Percentiles rank a stretch among this genome's conserved stretches.
phyloP scores from a whole-genome alignment of 2,329 filamentous ascomycete species.

The Pseudogymnoascus sp. region DNA sequence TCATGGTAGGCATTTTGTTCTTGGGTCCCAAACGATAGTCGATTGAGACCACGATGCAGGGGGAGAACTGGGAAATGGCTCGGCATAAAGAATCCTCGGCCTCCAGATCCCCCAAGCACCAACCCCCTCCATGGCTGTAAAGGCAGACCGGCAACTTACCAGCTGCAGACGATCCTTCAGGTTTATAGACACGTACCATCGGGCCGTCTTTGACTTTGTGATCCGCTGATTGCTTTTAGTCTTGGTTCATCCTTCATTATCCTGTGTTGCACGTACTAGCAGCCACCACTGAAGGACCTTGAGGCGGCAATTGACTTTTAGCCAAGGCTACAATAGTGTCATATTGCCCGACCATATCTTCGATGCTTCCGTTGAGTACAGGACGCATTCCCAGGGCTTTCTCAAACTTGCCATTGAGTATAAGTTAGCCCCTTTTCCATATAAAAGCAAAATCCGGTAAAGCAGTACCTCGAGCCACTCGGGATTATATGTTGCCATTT shows the following conservation, averaged over 20 bases:
- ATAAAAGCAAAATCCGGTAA: not conserved
- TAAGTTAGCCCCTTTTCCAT: not conserved
- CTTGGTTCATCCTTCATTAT: not conserved
- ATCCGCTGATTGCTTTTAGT: not conserved
- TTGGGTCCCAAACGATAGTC: slow-evolving; percentile 28
- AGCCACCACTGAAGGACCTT: slow-evolving; percentile 18
- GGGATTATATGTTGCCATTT: slow-evolving; percentile 19
- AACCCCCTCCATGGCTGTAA: slow-evolving; percentile 35
- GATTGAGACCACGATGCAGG: slow-evolving; percentile 32
- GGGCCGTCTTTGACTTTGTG: not conserved
- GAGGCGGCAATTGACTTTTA: slow-evolving; percentile 18
- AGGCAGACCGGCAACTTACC: slow-evolving; percentile 30
- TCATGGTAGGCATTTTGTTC: slow-evolving; percentile 25
- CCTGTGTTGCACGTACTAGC: not conserved
- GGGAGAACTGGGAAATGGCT: slow-evolving; percentile 26
- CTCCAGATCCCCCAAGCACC: slow-evolving; percentile 31
- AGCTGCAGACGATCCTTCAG: slow-evolving; percentile 7
- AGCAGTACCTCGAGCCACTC: slow-evolving; percentile 24
- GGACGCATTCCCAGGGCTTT: slow-evolving; percentile 20
- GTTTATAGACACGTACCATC: slow-evolving; percentile 23
- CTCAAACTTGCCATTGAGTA: slow-evolving; percentile 18
- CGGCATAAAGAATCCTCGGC: slow-evolving; percentile 33
- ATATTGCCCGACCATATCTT: slow-evolving; percentile 21
- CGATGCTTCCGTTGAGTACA: slow-evolving; percentile 15
- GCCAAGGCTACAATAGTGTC: slow-evolving; percentile 15